phyloP scores from a whole-genome alignment of 805 yeast species.

The Vanderwaltozyma yarrowii region DNA sequence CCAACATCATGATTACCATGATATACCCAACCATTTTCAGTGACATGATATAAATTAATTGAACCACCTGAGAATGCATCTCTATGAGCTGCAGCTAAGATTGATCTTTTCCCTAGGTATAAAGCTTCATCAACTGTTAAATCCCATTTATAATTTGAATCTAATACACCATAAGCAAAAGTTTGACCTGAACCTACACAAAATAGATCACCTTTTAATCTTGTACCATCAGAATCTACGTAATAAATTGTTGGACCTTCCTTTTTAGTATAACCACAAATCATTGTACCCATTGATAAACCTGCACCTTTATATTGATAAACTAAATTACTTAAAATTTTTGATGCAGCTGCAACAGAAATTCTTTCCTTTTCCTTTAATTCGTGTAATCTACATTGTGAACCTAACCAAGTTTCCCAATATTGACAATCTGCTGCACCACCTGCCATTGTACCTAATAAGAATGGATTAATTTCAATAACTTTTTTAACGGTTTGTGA shows the following conservation, averaged over 20 bases:
- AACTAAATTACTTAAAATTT: conserved; percentile 81
- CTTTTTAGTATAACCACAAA: conserved; percentile 91
- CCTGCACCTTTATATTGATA: conserved; percentile 96
- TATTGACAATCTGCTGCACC: conserved; percentile 99
- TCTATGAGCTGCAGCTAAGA: conserved; percentile 95
- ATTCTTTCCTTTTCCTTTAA: conserved; percentile 90
- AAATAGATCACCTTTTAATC: conserved; percentile 88
- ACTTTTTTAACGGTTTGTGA: conserved; percentile 97
- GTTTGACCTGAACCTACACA: conserved; percentile 99
- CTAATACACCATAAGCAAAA: conserved; percentile 96
- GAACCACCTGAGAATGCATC: conserved; percentile 98
- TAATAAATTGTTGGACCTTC: conserved; percentile 95
- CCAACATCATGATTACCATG: conserved; percentile 96
- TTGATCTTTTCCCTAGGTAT: conserved; percentile 87
- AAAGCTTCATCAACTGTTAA: conserved; percentile 87
- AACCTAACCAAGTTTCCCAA: conserved; percentile 99
- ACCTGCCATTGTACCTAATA: conserved; percentile 98
- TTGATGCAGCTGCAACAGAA: conserved; percentile 93
- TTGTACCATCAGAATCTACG: conserved; percentile 94
- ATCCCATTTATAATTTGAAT: conserved; percentile 88
- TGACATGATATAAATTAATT: conserved; percentile 83
- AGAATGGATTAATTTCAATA: conserved; percentile 88
- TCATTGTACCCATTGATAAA: conserved; percentile 98
- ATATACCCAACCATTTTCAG: conserved; percentile 88
- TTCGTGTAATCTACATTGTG: conserved; percentile 93